Conservation (phyloP, 169 alveolate genomes). For the Cryptosporidium sp. region DNA sequence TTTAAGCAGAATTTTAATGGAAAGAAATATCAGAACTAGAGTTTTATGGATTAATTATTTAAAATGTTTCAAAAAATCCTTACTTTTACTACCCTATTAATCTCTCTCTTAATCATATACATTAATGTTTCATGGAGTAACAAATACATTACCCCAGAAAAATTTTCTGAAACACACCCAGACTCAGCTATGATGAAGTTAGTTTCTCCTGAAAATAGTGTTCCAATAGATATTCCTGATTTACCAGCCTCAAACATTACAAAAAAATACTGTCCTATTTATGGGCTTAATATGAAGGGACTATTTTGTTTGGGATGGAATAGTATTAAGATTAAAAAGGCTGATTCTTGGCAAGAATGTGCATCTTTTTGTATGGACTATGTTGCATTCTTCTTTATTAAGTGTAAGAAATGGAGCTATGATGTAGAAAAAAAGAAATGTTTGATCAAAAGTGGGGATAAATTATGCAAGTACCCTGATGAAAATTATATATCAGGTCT, state of each 20-base stretch:
- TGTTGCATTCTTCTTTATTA: conserved; percentile 46
- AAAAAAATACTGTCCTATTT: conserved; percentile 33
- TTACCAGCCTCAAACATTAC: conserved; percentile 41
- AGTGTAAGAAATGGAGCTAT: conserved; percentile 70
- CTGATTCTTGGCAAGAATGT: conserved; percentile 65
- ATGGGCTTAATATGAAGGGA: conserved; percentile 64
- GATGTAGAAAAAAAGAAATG: conserved; percentile 62
- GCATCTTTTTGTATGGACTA: conserved; percentile 59
- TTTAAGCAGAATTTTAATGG: neutral
- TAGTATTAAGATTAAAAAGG: conserved; percentile 35
- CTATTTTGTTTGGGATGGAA: conserved; percentile 51
- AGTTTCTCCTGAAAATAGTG: neutral
- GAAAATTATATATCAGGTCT: conserved; percentile 61
- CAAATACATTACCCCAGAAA: conserved; percentile 58
- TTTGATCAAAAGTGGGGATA: conserved; percentile 47
- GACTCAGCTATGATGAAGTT: conserved; percentile 2
- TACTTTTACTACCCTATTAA: neutral
- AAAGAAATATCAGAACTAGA: too few species aligned
- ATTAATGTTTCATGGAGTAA: conserved; percentile 2
- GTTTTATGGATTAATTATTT: neutral
- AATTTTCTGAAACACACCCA: conserved; percentile 15
- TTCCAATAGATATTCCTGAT: conserved; percentile 60
- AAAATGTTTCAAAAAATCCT: neutral
- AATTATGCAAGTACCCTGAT: conserved; percentile 58
- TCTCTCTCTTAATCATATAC: neutral